phyloP scores from a whole-genome alignment of 805 yeast genomes.

The Yarrowia sp. region DNA sequence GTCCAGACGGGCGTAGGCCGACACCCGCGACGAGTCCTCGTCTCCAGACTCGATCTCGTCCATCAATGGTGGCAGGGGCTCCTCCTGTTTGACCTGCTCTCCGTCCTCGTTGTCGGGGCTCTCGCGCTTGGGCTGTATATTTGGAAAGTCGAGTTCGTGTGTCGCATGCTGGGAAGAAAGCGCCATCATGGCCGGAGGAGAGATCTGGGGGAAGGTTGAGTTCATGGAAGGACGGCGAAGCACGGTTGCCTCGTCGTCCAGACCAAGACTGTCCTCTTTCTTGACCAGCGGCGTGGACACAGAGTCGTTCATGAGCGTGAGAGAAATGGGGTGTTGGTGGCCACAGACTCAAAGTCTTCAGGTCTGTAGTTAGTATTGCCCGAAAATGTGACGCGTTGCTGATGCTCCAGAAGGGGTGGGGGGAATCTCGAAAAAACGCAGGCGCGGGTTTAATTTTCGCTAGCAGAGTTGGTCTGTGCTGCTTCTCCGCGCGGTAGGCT shows the following conservation, averaged over 20 bases:
- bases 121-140: constrained; percentile 18
- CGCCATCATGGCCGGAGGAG: constrained; percentile 24
- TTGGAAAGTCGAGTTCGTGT: constrained; percentile 24
- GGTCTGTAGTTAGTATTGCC: constrained; percentile 12
- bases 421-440: background rate
- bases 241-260: constrained; percentile 22
- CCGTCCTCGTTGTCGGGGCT: constrained; percentile 8
- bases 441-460: background rate
- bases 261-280: constrained; percentile 20
- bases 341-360: constrained; percentile 25
- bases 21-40: constrained; percentile 39
- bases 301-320: constrained; percentile 20
- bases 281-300: constrained; percentile 25
- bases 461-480: background rate
- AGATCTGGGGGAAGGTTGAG: constrained; percentile 19
- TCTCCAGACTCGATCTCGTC: constrained; percentile 11
- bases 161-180: constrained; percentile 13
- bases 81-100: constrained; percentile 5
- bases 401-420: background rate
- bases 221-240: constrained; percentile 25
- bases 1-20: constrained; percentile 59
- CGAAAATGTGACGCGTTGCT: background rate
- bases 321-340: constrained; percentile 3
- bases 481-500: background rate
- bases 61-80: constrained; percentile 18